A percentile compares a stretch with the other conserved stretches of the same genome.
phyloP scores from a whole-genome alignment of 495 filamentous ascomycete species.

The Penicillium flavigenum region DNA sequence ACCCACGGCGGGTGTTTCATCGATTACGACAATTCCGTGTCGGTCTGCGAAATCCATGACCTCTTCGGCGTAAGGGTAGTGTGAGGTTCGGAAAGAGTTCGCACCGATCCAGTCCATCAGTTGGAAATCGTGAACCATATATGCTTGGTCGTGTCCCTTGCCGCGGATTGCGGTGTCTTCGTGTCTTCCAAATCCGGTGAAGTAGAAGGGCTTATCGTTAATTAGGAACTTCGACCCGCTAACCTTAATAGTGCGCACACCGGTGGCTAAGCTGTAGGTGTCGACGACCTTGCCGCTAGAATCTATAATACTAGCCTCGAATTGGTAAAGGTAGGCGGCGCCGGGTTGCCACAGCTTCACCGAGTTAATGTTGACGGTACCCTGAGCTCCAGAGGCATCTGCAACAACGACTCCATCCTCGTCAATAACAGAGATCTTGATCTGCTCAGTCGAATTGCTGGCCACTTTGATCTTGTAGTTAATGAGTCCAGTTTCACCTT shows the following conservation, averaged over 20 bases:
- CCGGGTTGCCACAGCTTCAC: constrained; percentile 12
- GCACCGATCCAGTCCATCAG: constrained; percentile 25
- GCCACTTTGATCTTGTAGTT: constrained; percentile 4
- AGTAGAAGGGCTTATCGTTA: constrained; percentile 9
- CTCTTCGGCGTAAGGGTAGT: constrained; percentile 28
- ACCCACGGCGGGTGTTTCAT: constrained; percentile 11
- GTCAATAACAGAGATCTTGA: constrained; percentile 1
- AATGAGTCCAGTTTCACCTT: constrained; percentile 5
- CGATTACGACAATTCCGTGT: constrained; percentile 10
- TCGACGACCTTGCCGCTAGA: neutral
- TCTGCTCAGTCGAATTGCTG: neutral
- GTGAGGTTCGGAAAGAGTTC: constrained; percentile 27
- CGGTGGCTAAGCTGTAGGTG: constrained; percentile 6
- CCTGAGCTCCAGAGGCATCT: neutral
- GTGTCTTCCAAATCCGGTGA: constrained; percentile 8
- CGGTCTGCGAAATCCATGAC: constrained; percentile 23
- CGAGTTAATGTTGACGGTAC: constrained; percentile 1
- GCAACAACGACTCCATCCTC: constrained; percentile 1
- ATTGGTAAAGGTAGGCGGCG: constrained; percentile 9
- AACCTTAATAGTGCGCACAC: constrained; percentile 3
- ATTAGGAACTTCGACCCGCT: constrained; percentile 6
- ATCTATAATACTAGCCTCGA: constrained; percentile 1
- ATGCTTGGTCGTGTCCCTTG: constrained; percentile 15
- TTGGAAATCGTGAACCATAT: constrained; percentile 24
- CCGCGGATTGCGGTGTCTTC: constrained; percentile 8